Evolutionary conservation across 495 filamentous ascomycete genomes (phyloP).

Genomic region (Penicillium manginii): DNA sequence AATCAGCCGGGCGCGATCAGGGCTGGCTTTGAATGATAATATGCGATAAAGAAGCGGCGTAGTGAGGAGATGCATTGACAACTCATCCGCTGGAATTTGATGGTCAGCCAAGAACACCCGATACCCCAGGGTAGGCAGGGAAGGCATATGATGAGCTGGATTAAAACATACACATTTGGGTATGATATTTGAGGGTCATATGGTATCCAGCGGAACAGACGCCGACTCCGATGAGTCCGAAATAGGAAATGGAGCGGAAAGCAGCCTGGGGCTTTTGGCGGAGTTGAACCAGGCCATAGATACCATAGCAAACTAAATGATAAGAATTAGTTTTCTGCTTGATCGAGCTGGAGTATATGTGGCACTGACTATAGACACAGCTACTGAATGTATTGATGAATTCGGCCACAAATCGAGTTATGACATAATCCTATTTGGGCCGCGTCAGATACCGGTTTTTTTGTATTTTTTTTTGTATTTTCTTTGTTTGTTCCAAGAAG

Average conservation of each 20-base stretch:
- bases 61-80: conserved; percentile 42
- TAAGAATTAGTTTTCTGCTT: neutral
- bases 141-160: neutral
- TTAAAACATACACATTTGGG: conserved; percentile 36
- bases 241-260: conserved; percentile 32
- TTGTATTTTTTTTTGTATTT: too few relatives aligned
- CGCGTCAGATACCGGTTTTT: neutral
- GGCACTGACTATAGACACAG: conserved; percentile 28
- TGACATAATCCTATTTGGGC: conserved; percentile 31
- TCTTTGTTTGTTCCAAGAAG: neutral
- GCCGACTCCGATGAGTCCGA: conserved; percentile 37
- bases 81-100: conserved; percentile 32
- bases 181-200: conserved; percentile 41
- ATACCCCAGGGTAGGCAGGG: neutral
- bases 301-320: conserved; percentile 27
- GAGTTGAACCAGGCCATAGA: conserved; percentile 31
- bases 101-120: neutral
- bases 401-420: conserved; percentile 38
- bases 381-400: conserved; percentile 42
- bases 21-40: conserved; percentile 29
- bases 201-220: conserved; percentile 38
- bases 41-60: conserved; percentile 37
- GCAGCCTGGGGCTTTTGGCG: conserved; percentile 14
- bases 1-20: conserved; percentile 16
- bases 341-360: neutral